A percentile compares a stretch with the other conserved stretches of the same genome.
phyloP scores from a whole-genome alignment of 2,329 filamentous ascomycete genomes.

The Arthrobotrys pseudoclavata region DNA sequence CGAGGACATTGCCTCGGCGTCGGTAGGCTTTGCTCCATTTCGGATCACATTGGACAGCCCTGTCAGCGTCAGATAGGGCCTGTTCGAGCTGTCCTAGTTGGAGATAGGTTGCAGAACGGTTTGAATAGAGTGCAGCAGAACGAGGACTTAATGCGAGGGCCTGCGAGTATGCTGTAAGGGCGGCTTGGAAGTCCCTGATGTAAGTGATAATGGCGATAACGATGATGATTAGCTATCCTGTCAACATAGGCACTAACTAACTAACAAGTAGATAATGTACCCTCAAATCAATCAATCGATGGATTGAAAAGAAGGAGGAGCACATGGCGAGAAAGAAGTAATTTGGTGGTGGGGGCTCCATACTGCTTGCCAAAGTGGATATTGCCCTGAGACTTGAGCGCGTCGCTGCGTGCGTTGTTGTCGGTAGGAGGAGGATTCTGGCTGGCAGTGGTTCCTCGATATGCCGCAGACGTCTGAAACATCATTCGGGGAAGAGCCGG shows the following conservation, averaged over 20 bases:
- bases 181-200: conserved; percentile 62
- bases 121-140: conserved; percentile 62
- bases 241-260: not conserved
- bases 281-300: not conserved
- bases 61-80: conserved; percentile 62
- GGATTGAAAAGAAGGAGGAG: not conserved
- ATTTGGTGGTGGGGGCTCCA: not conserved
- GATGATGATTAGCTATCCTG: conserved; percentile 21
- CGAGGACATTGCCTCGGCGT: conserved; percentile 62
- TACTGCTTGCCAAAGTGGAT: conserved; percentile 62
- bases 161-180: conserved; percentile 61
- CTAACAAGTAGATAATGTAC: not conserved
- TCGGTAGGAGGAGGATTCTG: conserved; percentile 53
- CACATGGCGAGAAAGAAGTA: not conserved
- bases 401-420: conserved; percentile 60
- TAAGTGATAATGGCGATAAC: not conserved
- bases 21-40: conserved; percentile 62
- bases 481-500: conserved; percentile 23
- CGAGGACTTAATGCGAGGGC: conserved; percentile 61
- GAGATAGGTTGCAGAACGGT: conserved; percentile 62
- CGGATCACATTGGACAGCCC: conserved; percentile 61
- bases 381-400: conserved; percentile 62
- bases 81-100: conserved; percentile 61
- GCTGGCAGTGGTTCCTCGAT: conserved; percentile 37
- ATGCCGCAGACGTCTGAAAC: conserved; percentile 49